phyloP scores from a whole-genome alignment of 1,284 basidiomycete species.

The Cutaneotrichosporon sp. region DNA sequence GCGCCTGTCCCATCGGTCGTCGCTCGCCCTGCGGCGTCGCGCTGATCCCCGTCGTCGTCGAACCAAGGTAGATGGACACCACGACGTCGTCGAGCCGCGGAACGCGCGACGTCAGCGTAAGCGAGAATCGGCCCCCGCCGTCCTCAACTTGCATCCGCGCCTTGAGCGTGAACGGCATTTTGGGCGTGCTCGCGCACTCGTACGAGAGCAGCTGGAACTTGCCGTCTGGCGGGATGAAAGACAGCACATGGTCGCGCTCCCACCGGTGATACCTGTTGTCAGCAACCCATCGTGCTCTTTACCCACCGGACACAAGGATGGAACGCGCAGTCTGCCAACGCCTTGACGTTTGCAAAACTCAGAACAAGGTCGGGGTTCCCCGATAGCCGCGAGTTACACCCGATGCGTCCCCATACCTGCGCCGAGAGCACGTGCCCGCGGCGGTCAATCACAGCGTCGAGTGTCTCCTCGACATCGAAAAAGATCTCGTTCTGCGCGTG shows the following conservation, averaged over 20 bases:
- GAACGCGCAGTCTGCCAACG: constrained; percentile 73
- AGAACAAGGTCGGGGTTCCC: constrained; percentile 84
- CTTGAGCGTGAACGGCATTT: constrained; percentile 64
- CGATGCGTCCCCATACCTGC: constrained; percentile 72
- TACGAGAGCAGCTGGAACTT: constrained; percentile 83
- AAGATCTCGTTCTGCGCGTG: constrained; percentile 91
- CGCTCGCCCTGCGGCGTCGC: constrained; percentile 45
- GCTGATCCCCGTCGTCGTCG: constrained; percentile 56
- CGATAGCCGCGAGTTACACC: constrained; percentile 69
- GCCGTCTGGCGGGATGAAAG: constrained; percentile 92
- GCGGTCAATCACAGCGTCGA: constrained; percentile 78
- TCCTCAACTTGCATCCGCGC: constrained; percentile 58
- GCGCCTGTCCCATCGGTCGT: constrained; percentile 24
- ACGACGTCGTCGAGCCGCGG: constrained; percentile 61
- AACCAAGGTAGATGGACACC: constrained; percentile 68
- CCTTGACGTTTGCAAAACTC: constrained; percentile 69
- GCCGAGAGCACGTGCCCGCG: constrained; percentile 68
- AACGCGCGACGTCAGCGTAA: constrained; percentile 64
- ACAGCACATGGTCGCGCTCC: constrained; percentile 70
- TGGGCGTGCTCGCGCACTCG: constrained; percentile 50
- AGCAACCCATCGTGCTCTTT: neutral
- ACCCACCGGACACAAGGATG: constrained; percentile 83
- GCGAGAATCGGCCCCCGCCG: constrained; percentile 62
- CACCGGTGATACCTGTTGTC: constrained; percentile 66
- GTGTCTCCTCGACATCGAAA: constrained; percentile 81